Conservation (phyloP, 1,284 basidiomycete genomes). For the Trichosporon sp. region DNA sequence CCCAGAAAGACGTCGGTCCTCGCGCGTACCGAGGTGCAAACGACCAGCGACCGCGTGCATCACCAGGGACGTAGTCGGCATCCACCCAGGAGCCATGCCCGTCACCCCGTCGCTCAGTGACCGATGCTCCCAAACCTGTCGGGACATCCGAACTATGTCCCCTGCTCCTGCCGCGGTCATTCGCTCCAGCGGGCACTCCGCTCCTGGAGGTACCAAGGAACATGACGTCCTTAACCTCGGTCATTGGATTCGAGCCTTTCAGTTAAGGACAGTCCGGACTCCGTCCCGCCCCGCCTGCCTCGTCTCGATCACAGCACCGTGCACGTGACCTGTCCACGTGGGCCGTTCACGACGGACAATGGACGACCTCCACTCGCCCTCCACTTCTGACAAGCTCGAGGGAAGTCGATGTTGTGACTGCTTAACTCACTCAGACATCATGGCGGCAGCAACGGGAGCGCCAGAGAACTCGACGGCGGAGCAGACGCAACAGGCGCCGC, state of each 20-base stretch:
- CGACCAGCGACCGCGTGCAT: neutral
- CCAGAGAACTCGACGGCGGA: neutral
- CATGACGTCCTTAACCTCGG: constrained; percentile 7
- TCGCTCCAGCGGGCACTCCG: neutral
- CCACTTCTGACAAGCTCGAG: too few relatives aligned
- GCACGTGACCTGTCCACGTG: neutral
- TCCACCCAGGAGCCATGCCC: neutral
- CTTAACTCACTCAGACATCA: neutral
- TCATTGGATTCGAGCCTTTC: neutral
- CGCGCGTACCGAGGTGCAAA: neutral
- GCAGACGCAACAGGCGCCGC: neutral
- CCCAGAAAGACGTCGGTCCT: neutral
- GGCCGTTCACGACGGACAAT: neutral
- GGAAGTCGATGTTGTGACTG: neutral
- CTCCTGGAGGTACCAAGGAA: neutral
- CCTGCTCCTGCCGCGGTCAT: neutral
- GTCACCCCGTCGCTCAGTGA: neutral
- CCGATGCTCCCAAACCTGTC: neutral
- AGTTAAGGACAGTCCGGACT: neutral
- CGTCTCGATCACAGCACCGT: neutral
- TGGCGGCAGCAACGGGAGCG: constrained; percentile 5
- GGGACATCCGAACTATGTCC: neutral
- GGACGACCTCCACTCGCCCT: neutral
- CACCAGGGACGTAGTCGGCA: neutral
- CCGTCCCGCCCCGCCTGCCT: neutral